Percentiles rank a stretch among this genome's conserved stretches.
Conservation (phyloP, 148 eudicot species). For the Rhododendron mucronatum region DNA sequence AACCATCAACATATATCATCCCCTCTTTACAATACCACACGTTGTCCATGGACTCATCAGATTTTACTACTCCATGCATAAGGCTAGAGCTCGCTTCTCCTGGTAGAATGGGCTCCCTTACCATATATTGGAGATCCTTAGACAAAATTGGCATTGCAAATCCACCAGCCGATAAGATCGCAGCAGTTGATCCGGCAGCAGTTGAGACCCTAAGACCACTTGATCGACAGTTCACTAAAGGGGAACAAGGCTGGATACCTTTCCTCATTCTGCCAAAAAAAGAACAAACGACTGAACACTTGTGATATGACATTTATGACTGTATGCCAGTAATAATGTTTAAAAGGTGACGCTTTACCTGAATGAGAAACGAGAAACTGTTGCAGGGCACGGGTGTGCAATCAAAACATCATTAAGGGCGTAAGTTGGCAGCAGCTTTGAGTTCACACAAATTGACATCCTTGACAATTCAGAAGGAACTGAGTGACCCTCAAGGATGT, state of each 20-base stretch:
- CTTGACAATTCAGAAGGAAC: slow-evolving; percentile 65
- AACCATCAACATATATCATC: slow-evolving; percentile 64
- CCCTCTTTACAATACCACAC: slow-evolving; percentile 69
- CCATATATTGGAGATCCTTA: slow-evolving; percentile 85
- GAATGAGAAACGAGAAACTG: slow-evolving; percentile 86
- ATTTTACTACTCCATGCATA: slow-evolving; percentile 61
- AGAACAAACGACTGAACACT: not conserved
- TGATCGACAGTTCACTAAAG: slow-evolving; percentile 53
- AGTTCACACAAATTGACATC: slow-evolving; percentile 60
- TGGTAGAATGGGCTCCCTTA: slow-evolving; percentile 71
- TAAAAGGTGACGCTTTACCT: slow-evolving; percentile 30
- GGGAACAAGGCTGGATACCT: slow-evolving; percentile 30
- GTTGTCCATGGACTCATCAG: slow-evolving; percentile 47
- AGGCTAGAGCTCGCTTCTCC: slow-evolving; percentile 27
- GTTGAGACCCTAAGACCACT: slow-evolving; percentile 92
- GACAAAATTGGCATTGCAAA: slow-evolving; percentile 71
- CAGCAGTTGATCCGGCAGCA: slow-evolving; percentile 94
- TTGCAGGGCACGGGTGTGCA: slow-evolving; percentile 87
- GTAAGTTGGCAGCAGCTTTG: slow-evolving; percentile 42
- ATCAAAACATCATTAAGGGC: slow-evolving; percentile 81
- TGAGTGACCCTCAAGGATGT: slow-evolving; percentile 50
- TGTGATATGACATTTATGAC: not conserved
- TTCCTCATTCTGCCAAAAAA: slow-evolving; percentile 40
- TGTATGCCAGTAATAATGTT: not conserved
- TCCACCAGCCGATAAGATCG: slow-evolving; percentile 93